Base-by-base conservation (phyloP, 768 basidiomycete genomes). In the Leccinellum luteum region DNA sequence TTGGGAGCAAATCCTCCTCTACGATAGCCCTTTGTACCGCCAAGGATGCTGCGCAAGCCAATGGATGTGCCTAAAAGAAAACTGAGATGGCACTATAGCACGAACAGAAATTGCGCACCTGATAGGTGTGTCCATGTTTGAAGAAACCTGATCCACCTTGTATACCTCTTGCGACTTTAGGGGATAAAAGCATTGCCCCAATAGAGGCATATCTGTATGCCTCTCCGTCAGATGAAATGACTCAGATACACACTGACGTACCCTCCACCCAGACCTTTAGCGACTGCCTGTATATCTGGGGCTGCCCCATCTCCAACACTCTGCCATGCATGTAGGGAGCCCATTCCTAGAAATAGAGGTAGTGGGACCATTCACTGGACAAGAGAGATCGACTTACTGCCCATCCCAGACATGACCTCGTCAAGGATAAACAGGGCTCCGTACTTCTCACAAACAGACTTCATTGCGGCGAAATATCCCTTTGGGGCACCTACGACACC, bases 341-440 rank as follows among this genome's bases (percentile, higher is more conserved):
- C 93, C 85, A 94, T 90, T 28, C 91, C 89, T 92, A 60, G 23
- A 8, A 45, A 31, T 52, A 41, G 12, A 8, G 13, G 43, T 52
- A 28, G 52, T 48, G 51, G 34, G n/a, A 43, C 14, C 25, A 12
- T 31, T 47, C n/a, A 28, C 15, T 15, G 6, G 25, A 35, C 25
- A 48, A 52, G n/a, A 17, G 48, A 55, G 25, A 41, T 52, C 32
- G 38, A 78, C 89, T 73, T 68, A 88, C 92, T 84, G 56, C 92
- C 91, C 88, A 94, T 92, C 45, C 92, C 92, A 67, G 86, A 85
- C 92, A 95, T 94, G 48, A 94, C 89, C 73, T 95, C 94, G 65
- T 96, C 94, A 34, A 94, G 79, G 43, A 94, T 91, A 70, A 94
- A 87, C 17, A 96, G 72, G 43, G 67, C 78, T 41, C 79, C 87